Conservation (phyloP, 2,329 filamentous ascomycete genomes). For the Pestalotiopsis sp. region DNA sequence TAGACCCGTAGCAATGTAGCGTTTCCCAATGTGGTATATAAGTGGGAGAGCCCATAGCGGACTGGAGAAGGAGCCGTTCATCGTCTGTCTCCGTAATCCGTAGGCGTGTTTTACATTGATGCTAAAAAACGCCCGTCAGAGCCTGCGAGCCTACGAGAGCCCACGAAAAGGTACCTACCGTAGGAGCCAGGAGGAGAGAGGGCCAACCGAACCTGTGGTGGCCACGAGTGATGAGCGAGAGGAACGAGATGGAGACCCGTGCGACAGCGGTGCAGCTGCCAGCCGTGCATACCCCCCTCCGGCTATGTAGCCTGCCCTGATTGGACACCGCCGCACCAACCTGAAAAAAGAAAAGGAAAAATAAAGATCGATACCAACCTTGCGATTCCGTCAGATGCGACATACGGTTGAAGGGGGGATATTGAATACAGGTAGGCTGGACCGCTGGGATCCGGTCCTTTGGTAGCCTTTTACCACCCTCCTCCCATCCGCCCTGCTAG, state of each 20-base stretch:
- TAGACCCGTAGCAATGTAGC: neutral
- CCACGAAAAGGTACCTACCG: neutral
- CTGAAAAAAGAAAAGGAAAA: neutral
- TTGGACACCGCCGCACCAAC: slow-evolving; percentile 8
- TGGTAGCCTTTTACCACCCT: neutral
- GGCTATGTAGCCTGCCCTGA: slow-evolving; percentile 2
- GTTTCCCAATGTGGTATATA: too few species aligned
- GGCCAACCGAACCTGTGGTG: neutral
- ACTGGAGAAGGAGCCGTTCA: slow-evolving; percentile 8
- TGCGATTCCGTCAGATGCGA: slow-evolving; percentile 7
- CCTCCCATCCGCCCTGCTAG: neutral
- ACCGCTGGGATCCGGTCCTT: neutral
- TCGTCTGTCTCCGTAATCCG: slow-evolving; percentile 20
- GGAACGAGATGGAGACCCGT: neutral
- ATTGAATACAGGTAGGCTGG: neutral
- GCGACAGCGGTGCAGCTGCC: slow-evolving; percentile 6
- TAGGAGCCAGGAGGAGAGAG: neutral
- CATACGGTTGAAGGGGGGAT: neutral
- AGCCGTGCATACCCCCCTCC: neutral
- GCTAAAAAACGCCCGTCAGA: slow-evolving; percentile 21
- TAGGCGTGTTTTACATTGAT: slow-evolving; percentile 38
- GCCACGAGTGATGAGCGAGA: neutral
- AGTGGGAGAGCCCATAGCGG: neutral
- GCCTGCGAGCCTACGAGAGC: neutral
- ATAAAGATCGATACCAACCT: neutral